Base-by-base conservation (phyloP, 495 filamentous ascomycete species). In the Letharia columbiana region DNA sequence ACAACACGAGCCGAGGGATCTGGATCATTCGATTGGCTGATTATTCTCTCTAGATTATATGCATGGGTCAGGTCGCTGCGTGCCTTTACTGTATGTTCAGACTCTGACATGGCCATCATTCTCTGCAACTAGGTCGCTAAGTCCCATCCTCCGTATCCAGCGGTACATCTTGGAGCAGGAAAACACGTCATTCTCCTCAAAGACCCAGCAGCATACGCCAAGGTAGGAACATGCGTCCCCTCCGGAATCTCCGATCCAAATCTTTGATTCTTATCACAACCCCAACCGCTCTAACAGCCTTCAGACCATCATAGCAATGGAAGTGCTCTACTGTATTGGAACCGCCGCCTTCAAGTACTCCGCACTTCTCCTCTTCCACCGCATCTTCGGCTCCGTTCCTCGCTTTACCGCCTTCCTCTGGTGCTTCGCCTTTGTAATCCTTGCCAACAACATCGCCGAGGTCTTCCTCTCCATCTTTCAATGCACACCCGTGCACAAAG, bases 111-210 rank as follows among this genome's bases (percentile, higher is more conserved):
- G 2, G 28, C n/a, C 18, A 61, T 61, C 28, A 10, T 7, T 2
- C 35, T 40, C 39, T 23, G 13, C 13, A 31, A 61, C 28, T 8
- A 42, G 42, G 52, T 59, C 5, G 45, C 50, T 60, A 39, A 60
- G 10, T n/a, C 37, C 23, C 54, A 45, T 61, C 52, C 52, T 56
- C 23, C 52, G 4, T 15, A 17, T 18, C 31, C 31, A 66, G 64
- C 47, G 23, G 42, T 66, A 45, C 64, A 66, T 47, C 64, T 66
- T 61, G 64, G 64, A 61, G 64, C 64, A 1, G 64, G 64, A 33
- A 59, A 60, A 50, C 64, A 66, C 20, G 42, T 66, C 52, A 66
- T 66, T 56, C 54, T 66, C 35, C 37, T 65, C 7, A 65, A 65
- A 33, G 54, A 65, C 10, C 33, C 41, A 17, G 35, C 52, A 15